Base-by-base conservation (phyloP, 2,329 filamentous ascomycete species). In the Fusarium armeniacum region DNA sequence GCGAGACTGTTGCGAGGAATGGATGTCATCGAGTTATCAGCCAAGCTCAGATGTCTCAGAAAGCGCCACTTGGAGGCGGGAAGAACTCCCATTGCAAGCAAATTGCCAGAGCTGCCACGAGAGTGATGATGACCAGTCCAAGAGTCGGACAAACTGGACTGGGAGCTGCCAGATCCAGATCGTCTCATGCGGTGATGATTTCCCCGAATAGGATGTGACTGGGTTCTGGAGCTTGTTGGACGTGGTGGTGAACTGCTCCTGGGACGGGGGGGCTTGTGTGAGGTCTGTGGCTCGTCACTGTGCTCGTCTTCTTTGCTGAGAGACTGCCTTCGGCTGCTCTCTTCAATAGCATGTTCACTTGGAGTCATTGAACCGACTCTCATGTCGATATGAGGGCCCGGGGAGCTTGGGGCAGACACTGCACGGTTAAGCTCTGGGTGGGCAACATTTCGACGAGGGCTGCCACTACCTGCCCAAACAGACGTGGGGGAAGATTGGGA, bases 41-140 rank as follows among this genome's bases (percentile, higher is more conserved):
- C 90, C 54, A 99, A 83, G 77, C 94, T 96, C 43, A 99, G 85
- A 81, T 98, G 95, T 76, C 93, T 91, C 75, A 99, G 82, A 79
- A 98, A 97, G 60, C 95, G 90, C 96, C 96, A 99, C 80, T 98
- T 98, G 2, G 91, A 92, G 1, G 92, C 83, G 43, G 94, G 93
- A 18, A 98, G 84, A 62, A 91, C 86, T 40, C 90, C 90, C 77
- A 90, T 85, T 16, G 87, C 84, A 51, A 95, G 82, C 2, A 97
- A 84, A 73, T 96, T 97, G 2, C 92, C 91, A 18, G 91, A 89
- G 80, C 94, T 97, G 47, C 90, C 89, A 82, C 91, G 73, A 80
- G 81, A 90, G 44, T 81, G 81, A 50, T 78, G 76, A 60, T 89
- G 76, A 53, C 89, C 84, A 64, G 87, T 83, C 87, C 87, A 82